Evolutionary conservation across 2,329 filamentous ascomycete genomes (phyloP), one percentile per base, ranked within the genome.

Genomic region (Calycina herbarum): DNA sequence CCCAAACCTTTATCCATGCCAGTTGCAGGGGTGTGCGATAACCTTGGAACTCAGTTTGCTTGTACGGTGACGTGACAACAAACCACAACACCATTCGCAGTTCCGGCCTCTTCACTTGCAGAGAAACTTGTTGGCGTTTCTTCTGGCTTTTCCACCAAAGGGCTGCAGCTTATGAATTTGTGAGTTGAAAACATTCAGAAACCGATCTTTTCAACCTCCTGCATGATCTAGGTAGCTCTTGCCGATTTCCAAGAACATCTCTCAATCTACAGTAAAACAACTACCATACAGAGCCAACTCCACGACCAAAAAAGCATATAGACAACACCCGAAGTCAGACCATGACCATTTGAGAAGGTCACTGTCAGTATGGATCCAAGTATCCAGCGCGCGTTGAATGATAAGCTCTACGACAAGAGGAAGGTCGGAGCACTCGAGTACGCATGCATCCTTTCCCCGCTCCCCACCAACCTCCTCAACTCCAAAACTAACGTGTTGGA

Each of bases 401-500:
- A 99, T 81, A 99, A 97, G 86, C 89, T 98, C 76, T 99, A 99
- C 79, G 95, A 99, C 77, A 97, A 96, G 83, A 88, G 96, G 77
- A 99, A 99, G 80, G 89, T 93, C 75, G 95, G 95, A 70, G 95
- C 96, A 73, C 86, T 99, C 65, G 95, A 99, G 93, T 97, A 88
- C 75, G 90, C 59, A 8, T 11, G 90, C 59, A 8, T 11, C 45
- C 40, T 33, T 82, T 54, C 60, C 42, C 24, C 17, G 7, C 60
- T 15, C 35, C 38, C 8, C 20, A 45, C 8, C 20, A 33, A 40
- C 31, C 59, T 40, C 38, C n/a, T 45, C 29, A 8, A 61, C 3
- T 11, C 27, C 54, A 51, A 24, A 20, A 59, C 68, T 73, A 15
- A 71, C 57, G 15, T 57, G 35, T 24, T 38, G 33, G 35, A 57